Base-by-base conservation (phyloP, 2,329 filamentous ascomycete genomes). In the Coleophoma eucalyptorum region DNA sequence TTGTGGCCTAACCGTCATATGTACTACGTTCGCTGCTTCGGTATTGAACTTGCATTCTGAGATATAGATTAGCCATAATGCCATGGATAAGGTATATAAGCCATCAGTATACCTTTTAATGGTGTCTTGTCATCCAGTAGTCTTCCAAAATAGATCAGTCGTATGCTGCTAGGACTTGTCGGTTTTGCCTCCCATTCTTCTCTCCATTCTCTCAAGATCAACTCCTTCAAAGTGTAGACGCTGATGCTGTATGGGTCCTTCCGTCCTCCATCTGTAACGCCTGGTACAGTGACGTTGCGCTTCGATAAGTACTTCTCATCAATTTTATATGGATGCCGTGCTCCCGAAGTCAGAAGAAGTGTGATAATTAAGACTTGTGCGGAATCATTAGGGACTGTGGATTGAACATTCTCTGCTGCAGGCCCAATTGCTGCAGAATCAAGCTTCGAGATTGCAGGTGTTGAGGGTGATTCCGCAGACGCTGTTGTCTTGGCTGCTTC, bases 191-290 rank as follows among this genome's bases (percentile, higher is more conserved):
- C 92, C 93, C 93, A 97, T 66, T 97, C 90, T 61, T 85, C 86
- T 59, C 90, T 80, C 93, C 93, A 97, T 68, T 97, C 92, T 62
- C 90, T 80, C 74, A 94, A 81, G 66, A 97, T 96, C 64, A 97
- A 74, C 72, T 97, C 91, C 71, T 97, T 97, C 58, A 97, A 74
- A 3, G 90, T 96, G 67, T 97, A 96, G 46, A 96, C 87, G 59
- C 89, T 96, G 71, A 97, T 90, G 65, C 86, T 89, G 65, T 90
- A 92, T 1, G 91, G 91, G 65, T 97, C 90, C 57, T 81, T 78
- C 54, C 71, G 76, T 32, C 83, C 84, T 21, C 69, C 66, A 52
- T 79, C 77, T 10, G 76, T 80, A 57, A 80, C 71, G 32, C 86
- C 85, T 18, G 90, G 86, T 1, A 94, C 81, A 44, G 80, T 80